Conservation (phyloP, 2,329 filamentous ascomycete species). For the Calonectria pteridis region DNA sequence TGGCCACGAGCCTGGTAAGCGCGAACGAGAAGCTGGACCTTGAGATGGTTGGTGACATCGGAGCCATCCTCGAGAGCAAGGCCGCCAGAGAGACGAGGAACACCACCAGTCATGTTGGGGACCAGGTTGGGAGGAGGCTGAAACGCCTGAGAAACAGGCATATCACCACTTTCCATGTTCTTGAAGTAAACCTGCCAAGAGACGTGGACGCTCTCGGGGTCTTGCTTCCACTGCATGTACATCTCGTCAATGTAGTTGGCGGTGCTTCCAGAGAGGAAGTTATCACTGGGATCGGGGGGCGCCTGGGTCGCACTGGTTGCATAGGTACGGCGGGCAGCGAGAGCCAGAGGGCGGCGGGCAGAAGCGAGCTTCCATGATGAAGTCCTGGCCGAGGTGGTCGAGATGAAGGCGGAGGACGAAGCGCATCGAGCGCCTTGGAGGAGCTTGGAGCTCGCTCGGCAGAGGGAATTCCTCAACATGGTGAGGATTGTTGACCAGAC, state of each 20-base stretch:
- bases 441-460: slow-evolving; percentile 75
- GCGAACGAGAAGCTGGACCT: slow-evolving; percentile 96
- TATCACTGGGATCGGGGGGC: slow-evolving; percentile 86
- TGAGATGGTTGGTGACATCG: slow-evolving; percentile 95
- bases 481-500: slow-evolving; percentile 52
- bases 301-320: slow-evolving; percentile 65
- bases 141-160: slow-evolving; percentile 98
- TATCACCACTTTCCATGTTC: slow-evolving; percentile 98
- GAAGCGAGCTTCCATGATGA: slow-evolving; percentile 60
- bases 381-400: slow-evolving; percentile 54
- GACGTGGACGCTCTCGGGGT: slow-evolving; percentile 93
- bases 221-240: slow-evolving; percentile 97
- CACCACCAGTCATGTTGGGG: slow-evolving; percentile 82
- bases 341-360: slow-evolving; percentile 62
- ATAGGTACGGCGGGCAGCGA: slow-evolving; percentile 65
- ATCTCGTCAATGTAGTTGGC: slow-evolving; percentile 99
- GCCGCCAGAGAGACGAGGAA: slow-evolving; percentile 79
- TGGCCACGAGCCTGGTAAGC: slow-evolving; percentile 98
- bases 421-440: slow-evolving; percentile 65
- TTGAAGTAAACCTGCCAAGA: slow-evolving; percentile 99
- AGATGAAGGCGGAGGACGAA: slow-evolving; percentile 57
- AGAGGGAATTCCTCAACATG: slow-evolving; percentile 80
- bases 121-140: slow-evolving; percentile 94
- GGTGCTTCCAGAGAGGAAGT: slow-evolving; percentile 95
- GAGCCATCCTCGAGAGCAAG: slow-evolving; percentile 77